phyloP scores from a whole-genome alignment of 2,329 filamentous ascomycete species.

The Aspergillus texensis region DNA sequence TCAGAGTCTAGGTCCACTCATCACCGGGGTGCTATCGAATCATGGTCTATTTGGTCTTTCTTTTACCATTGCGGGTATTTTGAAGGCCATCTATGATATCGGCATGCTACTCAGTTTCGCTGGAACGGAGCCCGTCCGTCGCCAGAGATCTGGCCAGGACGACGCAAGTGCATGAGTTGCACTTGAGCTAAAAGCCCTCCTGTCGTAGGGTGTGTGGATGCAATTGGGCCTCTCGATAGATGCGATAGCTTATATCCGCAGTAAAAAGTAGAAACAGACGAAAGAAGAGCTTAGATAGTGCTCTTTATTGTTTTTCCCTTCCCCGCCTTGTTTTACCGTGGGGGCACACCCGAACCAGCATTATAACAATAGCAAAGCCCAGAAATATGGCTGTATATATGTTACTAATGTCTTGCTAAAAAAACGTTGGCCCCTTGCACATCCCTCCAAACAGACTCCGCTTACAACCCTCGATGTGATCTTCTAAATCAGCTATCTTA shows the following conservation, averaged over 20 bases:
- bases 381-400: too few relatives aligned
- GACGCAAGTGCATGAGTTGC: background rate
- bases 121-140: conserved; percentile 24
- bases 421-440: too few relatives aligned
- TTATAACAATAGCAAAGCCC: too few relatives aligned
- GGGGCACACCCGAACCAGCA: too few relatives aligned
- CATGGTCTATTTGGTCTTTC: conserved; percentile 62
- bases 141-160: background rate
- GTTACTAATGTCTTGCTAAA: background rate
- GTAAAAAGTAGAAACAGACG: background rate
- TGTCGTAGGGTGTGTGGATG: background rate
- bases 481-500: background rate
- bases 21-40: conserved; percentile 66
- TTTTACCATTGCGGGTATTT: conserved; percentile 63
- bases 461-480: background rate
- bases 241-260: background rate
- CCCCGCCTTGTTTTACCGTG: too few relatives aligned
- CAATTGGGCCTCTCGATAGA: background rate
- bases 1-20: conserved; percentile 63
- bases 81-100: conserved; percentile 66
- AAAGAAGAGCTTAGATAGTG: background rate
- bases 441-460: background rate
- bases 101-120: conserved; percentile 57
- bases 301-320: too few relatives aligned
- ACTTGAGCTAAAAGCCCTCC: background rate